These are phyloP conservation scores for Dichotomocladium elegans DNA, from an alignment of 371 early-diverging fungal genomes.

Conservation along the genomic window DNA sequence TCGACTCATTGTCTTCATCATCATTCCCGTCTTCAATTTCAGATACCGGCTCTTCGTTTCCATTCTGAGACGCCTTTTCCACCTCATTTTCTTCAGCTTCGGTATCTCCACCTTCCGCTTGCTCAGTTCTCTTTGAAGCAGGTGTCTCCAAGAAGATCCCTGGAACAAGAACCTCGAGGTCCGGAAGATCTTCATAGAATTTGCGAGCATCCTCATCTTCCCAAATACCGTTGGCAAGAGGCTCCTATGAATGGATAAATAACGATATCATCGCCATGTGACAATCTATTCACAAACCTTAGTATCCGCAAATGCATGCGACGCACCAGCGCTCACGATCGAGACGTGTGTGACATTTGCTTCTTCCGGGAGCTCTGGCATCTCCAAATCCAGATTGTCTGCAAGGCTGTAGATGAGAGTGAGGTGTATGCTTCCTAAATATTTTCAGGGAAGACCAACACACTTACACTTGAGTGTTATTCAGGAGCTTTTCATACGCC, in stretches of 20 bases:
- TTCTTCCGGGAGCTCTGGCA: slow-evolving; percentile 74
- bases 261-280: slow-evolving; percentile 13
- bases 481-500: slow-evolving; percentile 67
- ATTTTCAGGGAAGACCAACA: background rate
- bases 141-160: slow-evolving; percentile 59
- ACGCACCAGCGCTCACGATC: slow-evolving; percentile 39
- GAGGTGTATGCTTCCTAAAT: background rate
- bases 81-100: slow-evolving; percentile 9
- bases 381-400: slow-evolving; percentile 59
- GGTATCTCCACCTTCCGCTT: slow-evolving; percentile 26
- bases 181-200: slow-evolving; percentile 81
- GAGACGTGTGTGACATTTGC: slow-evolving; percentile 49
- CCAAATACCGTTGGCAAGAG: slow-evolving; percentile 63
- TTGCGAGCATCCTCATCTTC: slow-evolving; percentile 84
- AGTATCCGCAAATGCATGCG: slow-evolving; percentile 36
- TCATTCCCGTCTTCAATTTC: too few species aligned
- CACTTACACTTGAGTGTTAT: slow-evolving; percentile 51
- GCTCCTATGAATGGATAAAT: slow-evolving; percentile 28
- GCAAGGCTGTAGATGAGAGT: slow-evolving; percentile 40
- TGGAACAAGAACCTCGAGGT: slow-evolving; percentile 76
- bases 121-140: slow-evolving; percentile 16
- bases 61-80: too few species aligned
- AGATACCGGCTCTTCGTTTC: too few species aligned
- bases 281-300: slow-evolving; percentile 31
- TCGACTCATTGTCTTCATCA: slow-evolving; percentile 12